Conservation (phyloP, 2,329 filamentous ascomycete genomes). For the Fusarium veterinarium region DNA sequence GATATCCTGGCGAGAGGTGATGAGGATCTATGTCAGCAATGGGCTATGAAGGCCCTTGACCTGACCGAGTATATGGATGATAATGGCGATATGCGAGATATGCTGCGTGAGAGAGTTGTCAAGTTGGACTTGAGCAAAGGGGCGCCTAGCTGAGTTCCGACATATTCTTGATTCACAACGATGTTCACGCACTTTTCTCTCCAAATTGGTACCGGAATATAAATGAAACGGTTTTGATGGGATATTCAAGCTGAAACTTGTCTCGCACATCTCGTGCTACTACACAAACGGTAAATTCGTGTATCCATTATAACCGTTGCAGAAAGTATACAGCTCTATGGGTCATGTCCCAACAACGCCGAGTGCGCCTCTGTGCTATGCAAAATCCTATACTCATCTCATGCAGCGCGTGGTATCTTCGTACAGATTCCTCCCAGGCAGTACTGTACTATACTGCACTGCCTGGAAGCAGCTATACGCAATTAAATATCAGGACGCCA, state of each 20-base stretch:
- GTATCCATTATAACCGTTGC: constrained; percentile 28
- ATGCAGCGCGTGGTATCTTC: constrained; percentile 36
- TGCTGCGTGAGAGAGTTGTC: constrained; percentile 58
- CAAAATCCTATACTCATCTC: constrained; percentile 30
- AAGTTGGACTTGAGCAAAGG: constrained; percentile 49
- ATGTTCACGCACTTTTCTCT: not conserved
- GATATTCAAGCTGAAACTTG: constrained; percentile 2
- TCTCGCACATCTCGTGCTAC: constrained; percentile 12
- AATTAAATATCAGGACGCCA: constrained; percentile 20
- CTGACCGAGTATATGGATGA: constrained; percentile 71
- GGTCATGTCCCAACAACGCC: constrained; percentile 32
- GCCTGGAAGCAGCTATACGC: constrained; percentile 16
- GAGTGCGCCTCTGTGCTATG: constrained; percentile 32
- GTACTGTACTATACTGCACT: not conserved
- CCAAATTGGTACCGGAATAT: not conserved
- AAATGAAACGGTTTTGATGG: not conserved
- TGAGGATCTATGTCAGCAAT: constrained; percentile 65
- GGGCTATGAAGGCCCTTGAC: constrained; percentile 72
- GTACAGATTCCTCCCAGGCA: constrained; percentile 7
- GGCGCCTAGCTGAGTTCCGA: not conserved
- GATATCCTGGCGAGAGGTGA: constrained; percentile 71
- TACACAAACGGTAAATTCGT: constrained; percentile 15
- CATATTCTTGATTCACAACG: not conserved
- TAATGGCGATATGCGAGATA: constrained; percentile 57
- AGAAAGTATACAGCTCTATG: constrained; percentile 31